Evolutionary conservation across 2,329 filamentous ascomycete species (phyloP), one percentile per base, ranked within the genome.

Genomic region (Verticillium alfalfae): DNA sequence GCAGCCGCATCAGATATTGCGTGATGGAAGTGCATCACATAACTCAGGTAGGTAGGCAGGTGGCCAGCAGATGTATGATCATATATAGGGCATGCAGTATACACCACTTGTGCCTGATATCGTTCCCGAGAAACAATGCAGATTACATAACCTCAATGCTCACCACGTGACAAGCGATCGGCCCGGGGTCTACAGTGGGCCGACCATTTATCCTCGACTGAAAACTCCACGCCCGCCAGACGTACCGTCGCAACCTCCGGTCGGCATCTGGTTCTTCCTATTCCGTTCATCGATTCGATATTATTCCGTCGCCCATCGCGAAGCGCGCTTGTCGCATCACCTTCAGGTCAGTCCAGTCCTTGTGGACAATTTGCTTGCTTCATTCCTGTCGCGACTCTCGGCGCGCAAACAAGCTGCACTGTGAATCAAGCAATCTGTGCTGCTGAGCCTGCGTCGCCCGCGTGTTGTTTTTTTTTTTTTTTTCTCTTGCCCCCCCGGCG

Each of bases 241-340:
- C 18, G 45, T 52, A n/a, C 45, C 58, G 62, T 65, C 61, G 60
- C 61, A 59, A 64, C 64, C 60, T 59, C 60, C 63, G 60, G 60
- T 61, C 62, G 60, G 65, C 62, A 58, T 41, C 31, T 65, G 61
- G 54, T 68, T 67, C 64, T 67, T 67, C 62, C 63, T 64, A 62
- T 64, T 60, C 65, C 64, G 64, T 65, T 58, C 63, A 62, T 60
- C 63, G 61, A 61, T 59, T 62, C 62, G 49, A 52, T 58, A 62
- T 64, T 54, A 26, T 45, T 45, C 60, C 59, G 59, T 62, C 60
- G 57, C 62, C 64, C 62, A 65, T 64, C 64, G 62, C 64, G 64
- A 64, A 57, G 56, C 38, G 58, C 59, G 63, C 61, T 60, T 55
- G 56, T 52, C 45, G 34, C 55, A 63, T 34, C 60, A 36, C 59